Conservation (phyloP, 176 grass and related monocot species). For the Zoysia japonica region DNA sequence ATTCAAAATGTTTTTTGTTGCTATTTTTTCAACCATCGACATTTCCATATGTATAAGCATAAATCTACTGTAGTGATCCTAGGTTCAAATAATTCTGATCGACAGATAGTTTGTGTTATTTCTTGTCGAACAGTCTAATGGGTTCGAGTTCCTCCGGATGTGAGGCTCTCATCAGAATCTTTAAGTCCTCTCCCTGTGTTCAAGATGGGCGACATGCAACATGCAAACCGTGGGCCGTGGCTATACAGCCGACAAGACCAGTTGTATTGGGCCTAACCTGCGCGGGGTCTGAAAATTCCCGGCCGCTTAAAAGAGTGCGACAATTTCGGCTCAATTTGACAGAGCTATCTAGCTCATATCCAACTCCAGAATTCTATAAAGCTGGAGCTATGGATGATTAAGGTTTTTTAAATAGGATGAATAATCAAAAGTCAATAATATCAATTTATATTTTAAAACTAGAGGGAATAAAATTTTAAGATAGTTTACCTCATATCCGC, state of each 20-base stretch:
- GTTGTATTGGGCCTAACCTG: background rate
- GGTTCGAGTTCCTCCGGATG: background rate
- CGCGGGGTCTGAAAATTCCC: background rate
- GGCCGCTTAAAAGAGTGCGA: too few relatives aligned
- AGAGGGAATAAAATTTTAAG: too few relatives aligned
- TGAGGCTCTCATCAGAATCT: background rate
- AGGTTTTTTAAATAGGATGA: too few relatives aligned
- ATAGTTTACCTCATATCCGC: too few relatives aligned
- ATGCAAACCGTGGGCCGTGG: too few relatives aligned
- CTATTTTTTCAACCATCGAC: conserved; percentile 40
- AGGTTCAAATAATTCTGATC: conserved; percentile 29
- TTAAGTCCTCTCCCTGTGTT: background rate
- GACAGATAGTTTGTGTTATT: conserved; percentile 8
- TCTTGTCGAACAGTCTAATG: background rate
- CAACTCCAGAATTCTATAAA: too few relatives aligned
- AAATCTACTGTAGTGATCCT: conserved; percentile 31
- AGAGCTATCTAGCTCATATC: too few relatives aligned
- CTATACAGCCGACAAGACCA: background rate
- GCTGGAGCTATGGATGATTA: too few relatives aligned
- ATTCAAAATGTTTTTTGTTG: conserved; percentile 42
- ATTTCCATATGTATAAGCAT: conserved; percentile 49
- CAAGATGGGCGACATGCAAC: background rate
- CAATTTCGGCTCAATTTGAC: too few relatives aligned
- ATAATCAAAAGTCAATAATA: too few relatives aligned
- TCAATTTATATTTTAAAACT: too few relatives aligned